These are phyloP conservation scores for Xylaria venustula DNA, from an alignment of 495 filamentous ascomycete genomes.

Conservation along the genomic window DNA sequence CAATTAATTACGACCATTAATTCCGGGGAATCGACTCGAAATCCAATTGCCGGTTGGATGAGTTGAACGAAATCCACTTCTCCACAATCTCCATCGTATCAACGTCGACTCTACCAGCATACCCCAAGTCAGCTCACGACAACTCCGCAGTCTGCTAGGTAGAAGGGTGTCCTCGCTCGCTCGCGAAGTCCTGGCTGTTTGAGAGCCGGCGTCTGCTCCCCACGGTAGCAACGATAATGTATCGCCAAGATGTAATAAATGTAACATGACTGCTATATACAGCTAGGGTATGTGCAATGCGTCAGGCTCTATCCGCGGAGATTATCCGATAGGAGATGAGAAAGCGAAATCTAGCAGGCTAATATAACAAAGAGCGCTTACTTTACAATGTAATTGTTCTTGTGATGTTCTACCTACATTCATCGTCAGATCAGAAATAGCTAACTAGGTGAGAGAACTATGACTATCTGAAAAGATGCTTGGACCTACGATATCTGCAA, in stretches of 20 bases:
- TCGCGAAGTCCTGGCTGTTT: no score
- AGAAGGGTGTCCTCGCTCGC: no score
- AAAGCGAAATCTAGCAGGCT: neutral
- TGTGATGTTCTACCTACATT: no score
- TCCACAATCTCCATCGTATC: slow-evolving; percentile 8
- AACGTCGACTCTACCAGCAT: neutral
- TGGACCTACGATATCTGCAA: slow-evolving; percentile 25
- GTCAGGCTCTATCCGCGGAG: neutral
- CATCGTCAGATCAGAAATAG: no score
- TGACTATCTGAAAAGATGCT: slow-evolving; percentile 16
- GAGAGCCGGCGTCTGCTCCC: neutral
- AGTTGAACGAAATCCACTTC: neutral
- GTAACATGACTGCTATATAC: neutral
- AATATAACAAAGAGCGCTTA: neutral
- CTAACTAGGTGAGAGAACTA: neutral
- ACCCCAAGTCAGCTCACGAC: neutral
- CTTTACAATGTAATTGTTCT: neutral
- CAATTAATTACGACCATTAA: no score
- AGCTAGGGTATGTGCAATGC: neutral
- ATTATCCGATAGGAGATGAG: neutral
- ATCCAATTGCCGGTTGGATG: slow-evolving; percentile 5
- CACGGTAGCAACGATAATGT: no score
- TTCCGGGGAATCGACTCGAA: no score
- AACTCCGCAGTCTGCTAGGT: neutral
- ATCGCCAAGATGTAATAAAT: neutral